These are phyloP conservation scores for Daedaleopsis sinensis DNA, from an alignment of 768 basidiomycete genomes.

Conservation along the genomic window DNA sequence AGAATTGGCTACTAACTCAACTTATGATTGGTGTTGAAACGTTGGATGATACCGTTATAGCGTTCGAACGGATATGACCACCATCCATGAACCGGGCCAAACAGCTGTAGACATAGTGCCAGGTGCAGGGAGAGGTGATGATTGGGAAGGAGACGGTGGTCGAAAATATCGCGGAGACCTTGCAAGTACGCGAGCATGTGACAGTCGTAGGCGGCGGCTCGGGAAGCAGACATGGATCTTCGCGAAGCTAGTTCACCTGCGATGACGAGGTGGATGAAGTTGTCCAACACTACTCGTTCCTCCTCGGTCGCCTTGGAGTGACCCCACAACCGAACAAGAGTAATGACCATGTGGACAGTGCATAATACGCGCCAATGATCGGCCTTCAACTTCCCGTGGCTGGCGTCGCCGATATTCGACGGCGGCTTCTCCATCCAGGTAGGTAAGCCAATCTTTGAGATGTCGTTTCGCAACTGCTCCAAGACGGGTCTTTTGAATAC, in stretches of 20 bases:
- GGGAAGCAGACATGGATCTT: neutral
- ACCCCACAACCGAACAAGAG: constrained; percentile 40
- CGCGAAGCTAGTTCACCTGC: constrained; percentile 27
- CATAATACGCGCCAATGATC: constrained; percentile 39
- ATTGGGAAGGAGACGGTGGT: constrained; percentile 29
- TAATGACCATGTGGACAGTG: constrained; percentile 37
- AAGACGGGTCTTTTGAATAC: neutral
- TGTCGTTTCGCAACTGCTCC: neutral
- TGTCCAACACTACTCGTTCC: constrained; percentile 24
- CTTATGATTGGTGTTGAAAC: constrained; percentile 28
- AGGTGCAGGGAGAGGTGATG: constrained; percentile 39
- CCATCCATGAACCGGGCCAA: constrained; percentile 34
- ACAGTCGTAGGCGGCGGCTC: constrained; percentile 6
- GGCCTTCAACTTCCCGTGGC: constrained; percentile 26
- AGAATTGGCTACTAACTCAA: neutral
- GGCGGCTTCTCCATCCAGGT: constrained; percentile 21
- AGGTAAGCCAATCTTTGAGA: neutral
- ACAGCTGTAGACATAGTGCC: constrained; percentile 25
- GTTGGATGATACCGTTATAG: constrained; percentile 31
- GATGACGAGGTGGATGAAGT: constrained; percentile 31
- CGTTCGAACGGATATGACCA: constrained; percentile 33
- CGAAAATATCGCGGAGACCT: constrained; percentile 24
- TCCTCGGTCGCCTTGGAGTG: constrained; percentile 11
- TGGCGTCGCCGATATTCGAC: constrained; percentile 12
- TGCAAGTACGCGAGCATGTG: constrained; percentile 25